Evolutionary conservation across 2,329 filamentous ascomycete genomes (phyloP).

Genomic region (Paraphoma sp.): DNA sequence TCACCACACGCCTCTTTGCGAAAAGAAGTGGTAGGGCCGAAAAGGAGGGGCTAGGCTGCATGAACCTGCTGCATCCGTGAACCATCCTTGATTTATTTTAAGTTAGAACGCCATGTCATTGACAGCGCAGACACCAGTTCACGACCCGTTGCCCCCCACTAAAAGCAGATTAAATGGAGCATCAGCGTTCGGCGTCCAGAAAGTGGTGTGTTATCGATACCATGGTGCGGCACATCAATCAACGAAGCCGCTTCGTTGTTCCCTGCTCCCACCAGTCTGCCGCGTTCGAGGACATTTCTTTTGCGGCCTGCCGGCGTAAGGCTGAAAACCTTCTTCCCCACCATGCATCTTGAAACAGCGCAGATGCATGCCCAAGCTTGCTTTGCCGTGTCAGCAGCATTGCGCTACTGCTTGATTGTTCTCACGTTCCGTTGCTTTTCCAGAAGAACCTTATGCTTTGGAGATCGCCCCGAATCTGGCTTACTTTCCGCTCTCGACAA

Average conservation of each 20-base stretch:
- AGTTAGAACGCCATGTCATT: conserved; percentile 10
- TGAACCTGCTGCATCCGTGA: conserved; percentile 32
- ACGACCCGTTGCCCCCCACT: conserved; percentile 4
- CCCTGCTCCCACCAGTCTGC: conserved; percentile 1
- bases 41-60: conserved; percentile 16
- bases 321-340: conserved; percentile 11
- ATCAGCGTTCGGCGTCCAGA: conserved; percentile 15
- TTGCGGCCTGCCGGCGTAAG: conserved; percentile 17
- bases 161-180: conserved; percentile 10
- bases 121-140: conserved; percentile 20
- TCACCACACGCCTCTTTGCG: conserved; percentile 18
- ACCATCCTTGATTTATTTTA: conserved; percentile 23
- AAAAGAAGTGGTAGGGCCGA: conserved; percentile 14
- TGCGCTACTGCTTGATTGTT: neutral
- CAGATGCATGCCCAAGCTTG: conserved; percentile 10
- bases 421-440: conserved; percentile 17
- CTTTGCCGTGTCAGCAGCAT: neutral
- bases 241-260: neutral
- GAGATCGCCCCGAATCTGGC: conserved; percentile 1
- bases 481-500: conserved; percentile 17
- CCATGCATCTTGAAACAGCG: conserved; percentile 8
- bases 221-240: conserved; percentile 19
- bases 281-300: conserved; percentile 11
- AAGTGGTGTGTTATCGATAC: conserved; percentile 21
- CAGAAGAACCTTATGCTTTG: conserved; percentile 21